phyloP scores from a whole-genome alignment of 75 land plant genomes.

The Pinus albicaulis region DNA sequence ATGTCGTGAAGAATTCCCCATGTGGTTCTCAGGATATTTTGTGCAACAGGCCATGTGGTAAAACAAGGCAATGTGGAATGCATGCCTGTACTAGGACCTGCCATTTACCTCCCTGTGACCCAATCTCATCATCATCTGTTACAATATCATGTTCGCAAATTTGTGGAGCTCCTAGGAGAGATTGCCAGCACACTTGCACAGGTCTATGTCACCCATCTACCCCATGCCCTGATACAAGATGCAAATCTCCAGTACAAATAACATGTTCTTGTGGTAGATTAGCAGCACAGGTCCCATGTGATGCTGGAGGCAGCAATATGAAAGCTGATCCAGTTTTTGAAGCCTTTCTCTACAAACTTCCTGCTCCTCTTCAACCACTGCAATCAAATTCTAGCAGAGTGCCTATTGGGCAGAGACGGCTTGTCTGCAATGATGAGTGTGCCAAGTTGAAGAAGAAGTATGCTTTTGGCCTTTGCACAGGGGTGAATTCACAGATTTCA shows the following conservation, averaged over 20 bases:
- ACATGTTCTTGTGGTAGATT: conserved; percentile 89
- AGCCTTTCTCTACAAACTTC: conserved; percentile 62
- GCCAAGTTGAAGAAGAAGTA: conserved; percentile 81
- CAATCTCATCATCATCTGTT: conserved; percentile 9
- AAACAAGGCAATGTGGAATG: conserved; percentile 88
- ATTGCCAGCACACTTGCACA: conserved; percentile 87
- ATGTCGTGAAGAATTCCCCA: conserved; percentile 85
- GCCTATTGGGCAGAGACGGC: conserved; percentile 83
- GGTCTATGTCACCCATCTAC: conserved; percentile 79
- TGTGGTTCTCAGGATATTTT: conserved; percentile 94
- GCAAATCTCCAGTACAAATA: conserved; percentile 73
- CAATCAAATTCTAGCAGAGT: conserved; percentile 51
- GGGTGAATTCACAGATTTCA: too few relatives aligned
- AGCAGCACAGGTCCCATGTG: conserved; percentile 77
- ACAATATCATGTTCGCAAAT: conserved; percentile 76
- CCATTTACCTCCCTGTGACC: conserved; percentile 86
- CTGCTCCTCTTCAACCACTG: conserved; percentile 70
- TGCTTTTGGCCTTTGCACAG: conserved; percentile 67
- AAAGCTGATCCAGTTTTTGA: conserved; percentile 51
- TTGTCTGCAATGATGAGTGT: conserved; percentile 91
- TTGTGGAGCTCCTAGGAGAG: conserved; percentile 94
- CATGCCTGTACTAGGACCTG: conserved; percentile 88
- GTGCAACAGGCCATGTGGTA: conserved; percentile 93
- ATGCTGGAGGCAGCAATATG: conserved; percentile 57
- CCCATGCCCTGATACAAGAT: conserved; percentile 81